Conservation (phyloP, 73 alveolate species). For the Tetrahymena thermophila region DNA sequence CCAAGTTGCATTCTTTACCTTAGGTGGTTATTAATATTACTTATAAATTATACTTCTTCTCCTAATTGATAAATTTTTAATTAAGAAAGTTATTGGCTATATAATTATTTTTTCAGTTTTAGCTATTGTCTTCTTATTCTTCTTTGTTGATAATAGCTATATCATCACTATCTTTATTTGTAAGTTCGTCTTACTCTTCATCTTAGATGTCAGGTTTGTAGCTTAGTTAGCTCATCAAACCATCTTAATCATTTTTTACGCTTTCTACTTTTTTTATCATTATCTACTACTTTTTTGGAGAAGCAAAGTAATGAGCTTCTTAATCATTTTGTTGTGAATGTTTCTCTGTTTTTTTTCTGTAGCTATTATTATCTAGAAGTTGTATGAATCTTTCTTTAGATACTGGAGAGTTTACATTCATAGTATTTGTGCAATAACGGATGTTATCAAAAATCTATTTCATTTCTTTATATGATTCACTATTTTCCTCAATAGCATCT, state of each 20-base stretch:
- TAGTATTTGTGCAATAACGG: not conserved
- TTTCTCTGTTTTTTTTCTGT: not conserved
- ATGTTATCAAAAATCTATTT: not conserved
- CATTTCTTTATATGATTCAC: not conserved
- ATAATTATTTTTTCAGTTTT: not conserved
- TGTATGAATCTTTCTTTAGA: not conserved
- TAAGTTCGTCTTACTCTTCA: not conserved
- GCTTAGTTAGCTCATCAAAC: not conserved
- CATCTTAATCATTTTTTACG: not conserved
- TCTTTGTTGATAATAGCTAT: not conserved
- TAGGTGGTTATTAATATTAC: not conserved
- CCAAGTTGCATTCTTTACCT: too few species aligned
- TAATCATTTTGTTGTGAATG: not conserved
- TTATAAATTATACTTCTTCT: not conserved
- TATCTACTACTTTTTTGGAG: not conserved
- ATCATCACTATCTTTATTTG: not conserved
- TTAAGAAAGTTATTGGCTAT: not conserved
- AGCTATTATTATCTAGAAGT: not conserved
- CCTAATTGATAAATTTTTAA: not conserved
- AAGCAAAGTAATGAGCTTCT: not conserved
- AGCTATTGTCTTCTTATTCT: not conserved
- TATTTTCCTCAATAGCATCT: not conserved
- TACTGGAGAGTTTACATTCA: not conserved
- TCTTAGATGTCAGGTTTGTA: not conserved
- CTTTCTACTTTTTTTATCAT: not conserved